Evolutionary conservation across 768 basidiomycete species (phyloP), one percentile per base, ranked within the genome.

Genomic region (Leccinum uliginosum): DNA sequence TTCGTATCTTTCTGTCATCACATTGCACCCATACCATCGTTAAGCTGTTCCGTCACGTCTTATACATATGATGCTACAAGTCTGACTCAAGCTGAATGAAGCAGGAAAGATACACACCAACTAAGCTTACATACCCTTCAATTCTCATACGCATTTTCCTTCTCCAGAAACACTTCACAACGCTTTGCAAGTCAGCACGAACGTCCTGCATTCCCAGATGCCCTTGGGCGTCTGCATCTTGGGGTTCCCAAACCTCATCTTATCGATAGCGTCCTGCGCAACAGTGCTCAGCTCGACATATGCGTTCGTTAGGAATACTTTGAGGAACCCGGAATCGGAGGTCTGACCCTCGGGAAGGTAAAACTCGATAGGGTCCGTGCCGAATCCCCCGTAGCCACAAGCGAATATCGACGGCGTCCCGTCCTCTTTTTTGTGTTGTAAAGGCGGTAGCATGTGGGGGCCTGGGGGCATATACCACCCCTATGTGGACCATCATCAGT

Each of bases 271-370:
- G 0, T 44, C 3, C 54, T 67, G 65, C 6, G 47, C 43, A 17
- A 61, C 57, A 35, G 44, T 21, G 32, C 19, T 54, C 62, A 66
- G 61, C 21, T 66, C 59, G 27, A 61, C 62, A 27, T 61, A 61
- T 12, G 53, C 21, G 29, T 59, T 64, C 54, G 65, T 61, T 57
- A 66, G 30, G 47, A 66, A 66, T 8, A 66, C 17, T 30, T 63
- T 66, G 57, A 66, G 62, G 35, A 66, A 66, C 9, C 59, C 62
- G 1, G 65, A 64, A 52, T 66, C 65, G 10, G n/a, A 50, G 6
- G 46, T 11, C 11, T 40, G 12, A 15, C 29, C 56, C 0, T 24
- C 15, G 7, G 56, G 55, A 1, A 63, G 56, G 50, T 59, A 59
- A n/a, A 66, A 59, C 44, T 66, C 55, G 52, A 66, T 57, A 9